Percentiles rank a stretch among this genome's conserved stretches.
Conservation (phyloP, 106 monocot species). For the Amphibolis antarctica region DNA sequence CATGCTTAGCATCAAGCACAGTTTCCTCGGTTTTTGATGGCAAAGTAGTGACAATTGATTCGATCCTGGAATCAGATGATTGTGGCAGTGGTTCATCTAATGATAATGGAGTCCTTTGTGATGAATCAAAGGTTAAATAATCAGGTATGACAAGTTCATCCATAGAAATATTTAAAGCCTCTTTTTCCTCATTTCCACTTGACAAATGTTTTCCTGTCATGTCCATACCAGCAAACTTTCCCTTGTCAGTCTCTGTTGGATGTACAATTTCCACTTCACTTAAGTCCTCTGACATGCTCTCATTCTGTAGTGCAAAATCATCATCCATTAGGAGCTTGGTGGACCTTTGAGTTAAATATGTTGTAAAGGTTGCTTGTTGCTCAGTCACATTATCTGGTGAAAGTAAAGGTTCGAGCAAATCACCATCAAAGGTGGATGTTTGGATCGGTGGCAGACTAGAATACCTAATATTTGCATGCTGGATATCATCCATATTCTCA, state of each 20-base stretch:
- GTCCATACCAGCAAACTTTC: background rate
- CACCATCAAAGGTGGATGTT: background rate
- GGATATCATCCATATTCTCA: too few relatives aligned
- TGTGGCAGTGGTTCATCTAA: constrained; percentile 2
- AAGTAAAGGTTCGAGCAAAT: constrained; percentile 4
- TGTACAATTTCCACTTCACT: background rate
- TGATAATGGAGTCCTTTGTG: background rate
- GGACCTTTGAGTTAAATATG: constrained; percentile 1
- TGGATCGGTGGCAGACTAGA: background rate
- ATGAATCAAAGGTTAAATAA: constrained; percentile 1
- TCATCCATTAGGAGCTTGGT: background rate
- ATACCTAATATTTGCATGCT: background rate
- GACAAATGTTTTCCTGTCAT: background rate
- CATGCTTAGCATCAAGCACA: constrained; percentile 9
- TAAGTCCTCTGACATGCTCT: constrained; percentile 3
- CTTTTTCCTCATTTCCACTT: background rate
- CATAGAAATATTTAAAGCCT: background rate
- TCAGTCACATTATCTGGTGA: constrained; percentile 2
- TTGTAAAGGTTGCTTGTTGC: background rate
- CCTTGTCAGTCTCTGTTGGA: background rate
- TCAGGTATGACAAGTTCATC: background rate
- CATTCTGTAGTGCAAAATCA: background rate
- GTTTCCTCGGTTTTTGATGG: constrained; percentile 32
- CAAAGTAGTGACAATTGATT: constrained; percentile 20
- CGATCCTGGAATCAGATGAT: constrained; percentile 4